Evolutionary conservation across 257 asterid genomes (phyloP).

Genomic region (Gentiana straminea): DNA sequence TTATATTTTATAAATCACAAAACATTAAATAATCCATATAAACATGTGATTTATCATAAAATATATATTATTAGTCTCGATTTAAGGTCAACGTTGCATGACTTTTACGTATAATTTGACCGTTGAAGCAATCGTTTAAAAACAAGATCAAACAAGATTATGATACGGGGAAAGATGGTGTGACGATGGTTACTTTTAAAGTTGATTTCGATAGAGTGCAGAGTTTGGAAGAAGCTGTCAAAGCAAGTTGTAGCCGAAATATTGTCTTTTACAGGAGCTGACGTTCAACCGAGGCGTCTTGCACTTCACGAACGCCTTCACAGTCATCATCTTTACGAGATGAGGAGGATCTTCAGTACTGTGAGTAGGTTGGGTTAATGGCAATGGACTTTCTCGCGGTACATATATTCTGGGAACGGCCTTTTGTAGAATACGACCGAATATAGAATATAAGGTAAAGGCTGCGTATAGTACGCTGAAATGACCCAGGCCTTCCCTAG

Average conservation of each 20-base stretch:
- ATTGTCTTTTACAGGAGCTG: conserved; percentile 56
- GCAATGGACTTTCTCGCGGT: background rate
- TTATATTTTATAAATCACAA: too few relatives aligned
- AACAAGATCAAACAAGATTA: conserved; percentile 80
- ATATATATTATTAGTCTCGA: too few relatives aligned
- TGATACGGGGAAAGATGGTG: conserved; percentile 79
- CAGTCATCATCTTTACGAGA: background rate
- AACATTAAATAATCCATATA: too few relatives aligned
- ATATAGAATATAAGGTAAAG: too few relatives aligned
- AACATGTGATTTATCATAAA: too few relatives aligned
- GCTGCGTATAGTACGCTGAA: too few relatives aligned
- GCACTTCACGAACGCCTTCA: background rate
- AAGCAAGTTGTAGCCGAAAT: conserved; percentile 66
- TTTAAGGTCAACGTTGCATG: too few relatives aligned
- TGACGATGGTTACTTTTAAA: conserved; percentile 64
- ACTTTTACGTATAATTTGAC: too few relatives aligned
- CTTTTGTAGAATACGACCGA: too few relatives aligned
- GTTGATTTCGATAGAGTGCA: conserved; percentile 71
- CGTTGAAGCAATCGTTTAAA: conserved; percentile 61
- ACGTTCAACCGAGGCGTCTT: conserved; percentile 6
- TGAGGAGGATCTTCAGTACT: background rate
- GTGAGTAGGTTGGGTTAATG: background rate
- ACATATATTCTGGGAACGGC: background rate
- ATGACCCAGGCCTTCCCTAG: too few relatives aligned
- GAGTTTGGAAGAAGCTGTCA: conserved; percentile 76